Evolutionary conservation across 2,329 filamentous ascomycete species (phyloP), one percentile per base, ranked within the genome.

Genomic region (Claviceps purpurea): DNA sequence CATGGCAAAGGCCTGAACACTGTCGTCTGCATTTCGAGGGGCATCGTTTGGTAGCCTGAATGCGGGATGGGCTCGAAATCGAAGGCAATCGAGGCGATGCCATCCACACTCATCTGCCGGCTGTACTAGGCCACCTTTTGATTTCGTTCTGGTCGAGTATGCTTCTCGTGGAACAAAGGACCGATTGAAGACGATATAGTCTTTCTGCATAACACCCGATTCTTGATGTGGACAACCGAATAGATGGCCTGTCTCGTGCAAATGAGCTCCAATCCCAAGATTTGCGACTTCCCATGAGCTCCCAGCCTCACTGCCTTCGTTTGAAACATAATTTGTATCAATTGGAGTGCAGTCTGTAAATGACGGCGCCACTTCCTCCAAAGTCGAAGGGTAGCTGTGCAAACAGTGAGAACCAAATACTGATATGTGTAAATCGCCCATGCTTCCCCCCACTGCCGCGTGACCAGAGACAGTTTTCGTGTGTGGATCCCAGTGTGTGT

Each of bases 241-340:
- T 22, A 95, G 68, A 68, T 95, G 91, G 3, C 91, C 91, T 0
- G 85, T 85, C 68, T 96, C 89, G 66, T 95, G 91, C 47, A 97
- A 68, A 66, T 97, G 91, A 10, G 89, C 90, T 7, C 91, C 91
- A 57, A 97, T 94, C 34, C 90, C 90, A 55, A 95, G 85, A 60
- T 91, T 95, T 26, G 88, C 89, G n/a, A 89, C 83, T 65, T 97
- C 91, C 91, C 91, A 97, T 47, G 83, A 93, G 63, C 87, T 95
- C 24, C 90, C 90, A 6, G 84, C 84, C 58, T 95, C 87, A 59
- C 86, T 85, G 65, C 82, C 88, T 64, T 95, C 88, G 61, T 96
- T 95, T 16, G 86, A 85, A 40, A 95, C 82, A 59, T 79, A 78
- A 41, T 81, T 78, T 10, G 83, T 87, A 63, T 97, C 88, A 0